Base-by-base conservation (phyloP, 345 rosid species). In the Arabis alpina region DNA sequence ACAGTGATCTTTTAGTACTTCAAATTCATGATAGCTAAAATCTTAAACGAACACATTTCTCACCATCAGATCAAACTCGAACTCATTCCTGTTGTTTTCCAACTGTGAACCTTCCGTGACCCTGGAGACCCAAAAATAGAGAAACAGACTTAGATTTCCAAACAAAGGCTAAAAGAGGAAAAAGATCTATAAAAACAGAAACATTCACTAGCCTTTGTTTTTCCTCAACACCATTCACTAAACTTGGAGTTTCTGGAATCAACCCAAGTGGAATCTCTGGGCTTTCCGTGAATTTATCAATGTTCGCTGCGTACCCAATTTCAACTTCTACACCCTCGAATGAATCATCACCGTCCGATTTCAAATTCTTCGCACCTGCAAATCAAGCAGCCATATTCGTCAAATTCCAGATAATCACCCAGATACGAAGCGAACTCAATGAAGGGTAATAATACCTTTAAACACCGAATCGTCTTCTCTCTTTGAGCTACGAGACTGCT, bases 21-120 rank as follows among this genome's bases (percentile, higher is more conserved):
- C 76, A 65, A 70, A 79, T 61, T 57, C 66, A 57, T 8, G 25
- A 57, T 15, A 36, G 72, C 53, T 36, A 40, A 59, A 76, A 77
- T 62, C 74, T 37, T 47, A 76, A 5, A 57, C 25, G 76, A 63
- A 37, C 30, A 54, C 67, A 63, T 73, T 51, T 70, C 85, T 87
- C 84, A 87, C 92, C 92, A 80, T 87, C 71, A 83, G 78, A 80
- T 87, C 84, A 25, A 82, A 75, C 69, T 80, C 60, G 70, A 77
- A 75, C 75, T 66, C 82, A 30, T 77, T 75, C 37, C 54, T 54
- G 24, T 62, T 61, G 69, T 43, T 53, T 27, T 76, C 76, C 52
- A 13, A 45, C 24, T 57, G 76, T 45, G 55, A 64, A 43, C 30
- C 48, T 1, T 41, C 48, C 14, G 62, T 66, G 3, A 11, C 62